Base-by-base conservation (phyloP, 129 eudicot genomes). In the Scalesia atractyloides region DNA sequence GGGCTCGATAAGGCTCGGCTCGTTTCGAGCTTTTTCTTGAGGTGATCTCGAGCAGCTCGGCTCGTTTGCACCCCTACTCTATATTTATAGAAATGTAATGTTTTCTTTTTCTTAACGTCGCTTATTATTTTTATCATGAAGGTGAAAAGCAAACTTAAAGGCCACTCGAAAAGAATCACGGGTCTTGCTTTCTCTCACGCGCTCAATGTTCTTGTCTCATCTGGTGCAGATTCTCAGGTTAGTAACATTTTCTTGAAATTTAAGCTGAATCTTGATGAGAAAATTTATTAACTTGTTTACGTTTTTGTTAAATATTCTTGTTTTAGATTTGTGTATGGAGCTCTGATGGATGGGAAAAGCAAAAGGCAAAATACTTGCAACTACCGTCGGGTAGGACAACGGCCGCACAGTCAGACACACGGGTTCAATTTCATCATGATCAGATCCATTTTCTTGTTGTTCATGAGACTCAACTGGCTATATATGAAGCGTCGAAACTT, bases 171-270 rank as follows among this genome's bases (percentile, higher is more conserved):
- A 72, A 89, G 86, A 81, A 87, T 93, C 26, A 93, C 98, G 5
- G 98, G 98, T 41, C 95, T 93, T 76, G 98, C 98, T 72, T 93
- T 93, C 74, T 93, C 98, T 44, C 87, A 87, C 71, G 91, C 81
- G 68, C 80, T 89, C 58, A 90, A 87, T 70, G 92, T 89, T 69
- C 87, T 93, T 33, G 96, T 93, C 64, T 93, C 98, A 18, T 89
- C 97, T 3, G 98, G 98, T 65, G 98, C 98, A 50, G 98, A 93
- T 89, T 86, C 98, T 79, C 96, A 93, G 97, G 98, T 93, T 70
- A 36, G 72, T 68, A 74, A 24, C 14, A 41, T 52, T 24, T 66
- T 68, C 43, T 48, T 44, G 30, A 30, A 14, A 7, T 76, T 26
- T 46, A 16, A 17, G 50, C 39, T 34, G 5, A 57, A 18, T 76